phyloP scores from a whole-genome alignment of 768 basidiomycete genomes.

The Glaciozyma martinii region DNA sequence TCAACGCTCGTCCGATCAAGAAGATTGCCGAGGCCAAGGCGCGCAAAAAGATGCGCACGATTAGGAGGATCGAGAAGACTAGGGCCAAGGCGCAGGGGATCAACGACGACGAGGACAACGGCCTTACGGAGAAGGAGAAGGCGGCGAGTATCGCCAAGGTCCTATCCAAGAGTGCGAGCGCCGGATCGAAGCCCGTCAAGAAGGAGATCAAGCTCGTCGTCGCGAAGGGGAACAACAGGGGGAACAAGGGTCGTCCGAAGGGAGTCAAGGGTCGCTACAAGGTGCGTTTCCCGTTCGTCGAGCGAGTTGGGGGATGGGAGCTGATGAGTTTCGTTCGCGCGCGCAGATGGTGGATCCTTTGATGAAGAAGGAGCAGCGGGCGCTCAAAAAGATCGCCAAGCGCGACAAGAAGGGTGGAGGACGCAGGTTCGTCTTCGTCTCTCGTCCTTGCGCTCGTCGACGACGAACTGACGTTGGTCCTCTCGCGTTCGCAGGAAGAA shows the following conservation, averaged over 20 bases:
- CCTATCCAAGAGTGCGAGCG: slow-evolving; percentile 44
- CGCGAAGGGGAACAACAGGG: slow-evolving; percentile 80
- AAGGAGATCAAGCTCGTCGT: slow-evolving; percentile 69
- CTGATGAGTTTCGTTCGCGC: neutral
- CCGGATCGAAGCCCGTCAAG: slow-evolving; percentile 42
- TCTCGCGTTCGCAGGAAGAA: no score
- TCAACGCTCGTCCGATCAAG: slow-evolving; percentile 96
- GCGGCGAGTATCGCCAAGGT: slow-evolving; percentile 86
- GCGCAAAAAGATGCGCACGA: slow-evolving; percentile 84
- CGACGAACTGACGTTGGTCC: no score
- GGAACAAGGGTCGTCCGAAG: slow-evolving; percentile 83
- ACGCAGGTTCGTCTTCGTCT: neutral
- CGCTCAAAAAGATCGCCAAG: slow-evolving; percentile 70
- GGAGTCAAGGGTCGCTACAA: slow-evolving; percentile 91
- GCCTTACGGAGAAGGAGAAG: slow-evolving; percentile 91
- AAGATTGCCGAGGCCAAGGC: slow-evolving; percentile 94
- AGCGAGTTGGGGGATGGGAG: neutral
- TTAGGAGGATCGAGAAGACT: slow-evolving; percentile 75
- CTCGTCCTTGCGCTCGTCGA: no score
- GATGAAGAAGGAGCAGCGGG: slow-evolving; percentile 55
- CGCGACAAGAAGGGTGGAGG: slow-evolving; percentile 47
- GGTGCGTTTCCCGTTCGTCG: neutral
- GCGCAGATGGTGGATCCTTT: slow-evolving; percentile 27
- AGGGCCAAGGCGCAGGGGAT: slow-evolving; percentile 95
- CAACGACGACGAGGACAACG: slow-evolving; percentile 59